phyloP scores from a whole-genome alignment of 257 asterid genomes.

The Solanum gracilifrons region DNA sequence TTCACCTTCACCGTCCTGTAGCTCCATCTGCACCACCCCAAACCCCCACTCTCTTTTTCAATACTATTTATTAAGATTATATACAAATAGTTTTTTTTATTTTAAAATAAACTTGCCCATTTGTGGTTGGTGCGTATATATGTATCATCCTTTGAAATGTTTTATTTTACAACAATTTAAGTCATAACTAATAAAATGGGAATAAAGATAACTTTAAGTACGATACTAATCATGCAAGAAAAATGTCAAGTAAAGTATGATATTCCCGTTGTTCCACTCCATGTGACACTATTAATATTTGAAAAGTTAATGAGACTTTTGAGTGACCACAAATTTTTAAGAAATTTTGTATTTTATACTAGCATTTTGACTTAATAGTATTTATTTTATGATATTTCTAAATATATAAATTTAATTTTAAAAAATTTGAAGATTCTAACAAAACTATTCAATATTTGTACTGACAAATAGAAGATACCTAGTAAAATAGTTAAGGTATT shows the following conservation, averaged over 20 bases:
- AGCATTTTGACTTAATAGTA: background rate
- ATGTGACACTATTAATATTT: background rate
- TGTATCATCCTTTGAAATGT: background rate
- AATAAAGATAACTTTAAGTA: background rate
- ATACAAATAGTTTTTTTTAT: background rate
- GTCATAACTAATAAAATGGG: background rate
- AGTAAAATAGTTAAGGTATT: background rate
- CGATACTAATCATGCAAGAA: background rate
- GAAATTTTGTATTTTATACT: background rate
- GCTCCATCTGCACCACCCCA: background rate
- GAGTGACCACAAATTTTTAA: background rate
- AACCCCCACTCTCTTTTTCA: background rate
- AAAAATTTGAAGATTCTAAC: background rate
- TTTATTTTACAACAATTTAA: background rate
- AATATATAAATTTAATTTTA: background rate
- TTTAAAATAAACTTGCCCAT: background rate
- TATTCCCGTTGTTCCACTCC: background rate
- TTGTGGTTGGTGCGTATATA: background rate
- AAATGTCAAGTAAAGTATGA: background rate
- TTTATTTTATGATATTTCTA: background rate
- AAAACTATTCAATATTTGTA: background rate
- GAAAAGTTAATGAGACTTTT: background rate
- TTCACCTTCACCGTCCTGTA: background rate
- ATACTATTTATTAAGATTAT: background rate
- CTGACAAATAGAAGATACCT: background rate